phyloP scores from a whole-genome alignment of 305 asterid genomes.

The Euphrasia arctica region DNA sequence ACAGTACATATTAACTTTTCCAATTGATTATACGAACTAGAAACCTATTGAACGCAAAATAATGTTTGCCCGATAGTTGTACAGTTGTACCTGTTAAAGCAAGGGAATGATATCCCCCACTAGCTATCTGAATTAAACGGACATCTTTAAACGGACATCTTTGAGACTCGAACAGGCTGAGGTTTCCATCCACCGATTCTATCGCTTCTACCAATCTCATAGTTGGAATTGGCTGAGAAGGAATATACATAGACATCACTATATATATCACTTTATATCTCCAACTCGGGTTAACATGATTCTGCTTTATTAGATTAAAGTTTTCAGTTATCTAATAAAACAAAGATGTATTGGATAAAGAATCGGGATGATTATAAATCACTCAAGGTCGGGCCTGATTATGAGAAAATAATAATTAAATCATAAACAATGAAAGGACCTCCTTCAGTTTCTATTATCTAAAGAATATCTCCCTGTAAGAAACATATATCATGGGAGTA shows the following conservation, averaged over 20 bases:
- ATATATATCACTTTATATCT: background rate
- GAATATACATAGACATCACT: background rate
- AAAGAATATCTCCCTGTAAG: background rate
- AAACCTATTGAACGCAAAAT: background rate
- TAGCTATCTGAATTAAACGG: constrained; percentile 71
- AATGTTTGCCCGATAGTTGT: constrained; percentile 14
- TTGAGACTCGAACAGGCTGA: constrained; percentile 65
- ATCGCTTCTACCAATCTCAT: constrained; percentile 95
- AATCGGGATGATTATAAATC: background rate
- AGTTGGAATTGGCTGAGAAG: constrained; percentile 81
- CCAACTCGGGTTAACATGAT: background rate
- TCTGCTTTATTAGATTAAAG: too few relatives aligned
- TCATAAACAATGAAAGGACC: background rate
- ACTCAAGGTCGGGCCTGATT: background rate
- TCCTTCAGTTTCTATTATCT: background rate
- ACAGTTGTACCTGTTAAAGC: constrained; percentile 79
- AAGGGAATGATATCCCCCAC: constrained; percentile 98
- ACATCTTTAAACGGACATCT: too few relatives aligned
- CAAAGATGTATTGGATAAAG: background rate
- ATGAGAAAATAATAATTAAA: too few relatives aligned
- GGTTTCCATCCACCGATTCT: constrained; percentile 94
- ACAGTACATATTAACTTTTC: constrained; percentile 10
- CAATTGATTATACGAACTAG: background rate
- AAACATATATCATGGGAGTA: background rate
- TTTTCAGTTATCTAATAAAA: too few relatives aligned